Conservation (phyloP, 805 yeast genomes). For the Kodamaea leandrae region DNA sequence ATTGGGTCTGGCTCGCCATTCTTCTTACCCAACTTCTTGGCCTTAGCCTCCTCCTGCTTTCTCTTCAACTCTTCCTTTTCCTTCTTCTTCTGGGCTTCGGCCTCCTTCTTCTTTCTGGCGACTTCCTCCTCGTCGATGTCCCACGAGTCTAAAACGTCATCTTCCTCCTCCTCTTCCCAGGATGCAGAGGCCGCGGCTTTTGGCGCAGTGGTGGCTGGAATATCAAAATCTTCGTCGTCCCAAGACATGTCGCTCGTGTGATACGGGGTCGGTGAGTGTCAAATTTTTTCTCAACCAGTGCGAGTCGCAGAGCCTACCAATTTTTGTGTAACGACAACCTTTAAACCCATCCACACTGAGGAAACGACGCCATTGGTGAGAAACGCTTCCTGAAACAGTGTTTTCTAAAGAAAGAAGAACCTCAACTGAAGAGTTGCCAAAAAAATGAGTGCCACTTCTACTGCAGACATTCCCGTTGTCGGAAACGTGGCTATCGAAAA, state of each 20-base stretch:
- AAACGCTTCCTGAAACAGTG: too few relatives aligned
- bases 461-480: too few relatives aligned
- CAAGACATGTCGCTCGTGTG: conserved; percentile 43
- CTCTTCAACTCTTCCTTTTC: conserved; percentile 44
- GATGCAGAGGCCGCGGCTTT: conserved; percentile 53
- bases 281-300: conserved; percentile 6
- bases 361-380: too few relatives aligned
- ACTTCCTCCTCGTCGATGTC: conserved; percentile 77
- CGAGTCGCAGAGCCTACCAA: too few relatives aligned
- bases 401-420: too few relatives aligned
- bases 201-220: conserved; percentile 45
- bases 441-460: too few relatives aligned
- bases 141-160: conserved; percentile 82
- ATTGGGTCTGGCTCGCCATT: conserved; percentile 38
- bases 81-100: conserved; percentile 38
- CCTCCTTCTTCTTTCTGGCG: conserved; percentile 44
- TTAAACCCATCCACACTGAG: too few relatives aligned
- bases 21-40: conserved; percentile 45
- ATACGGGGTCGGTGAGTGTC: conserved; percentile 5
- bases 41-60: conserved; percentile 46
- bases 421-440: too few relatives aligned
- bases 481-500: not conserved
- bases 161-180: conserved; percentile 75
- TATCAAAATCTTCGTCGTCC: conserved; percentile 91
- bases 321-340: too few relatives aligned